A percentile compares a stretch with the other conserved stretches of the same genome.
Conservation (phyloP, 2,329 filamentous ascomycete genomes). For the Cladosporium oxysporum region DNA sequence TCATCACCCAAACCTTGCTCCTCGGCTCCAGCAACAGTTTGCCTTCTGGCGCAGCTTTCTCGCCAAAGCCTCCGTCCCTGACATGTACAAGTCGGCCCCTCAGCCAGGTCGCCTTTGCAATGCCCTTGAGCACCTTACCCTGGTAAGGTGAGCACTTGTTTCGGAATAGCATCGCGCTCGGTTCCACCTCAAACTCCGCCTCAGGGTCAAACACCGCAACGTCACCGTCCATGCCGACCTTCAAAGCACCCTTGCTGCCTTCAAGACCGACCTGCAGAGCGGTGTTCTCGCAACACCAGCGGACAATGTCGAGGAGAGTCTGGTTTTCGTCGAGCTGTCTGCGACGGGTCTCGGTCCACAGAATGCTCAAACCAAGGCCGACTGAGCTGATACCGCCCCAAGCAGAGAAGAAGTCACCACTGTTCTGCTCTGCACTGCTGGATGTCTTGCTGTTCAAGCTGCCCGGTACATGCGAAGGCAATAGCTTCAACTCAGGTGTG, state of each 20-base stretch:
- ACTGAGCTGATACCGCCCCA: constrained; percentile 98
- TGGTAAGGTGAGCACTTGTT: constrained; percentile 93
- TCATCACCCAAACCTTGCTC: constrained; percentile 29
- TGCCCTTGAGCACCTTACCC: constrained; percentile 72
- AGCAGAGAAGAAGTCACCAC: constrained; percentile 89
- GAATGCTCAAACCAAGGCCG: constrained; percentile 85
- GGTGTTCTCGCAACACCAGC: constrained; percentile 84
- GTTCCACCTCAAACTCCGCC: constrained; percentile 67
- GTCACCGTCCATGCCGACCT: constrained; percentile 83
- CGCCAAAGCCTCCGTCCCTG: constrained; percentile 62
- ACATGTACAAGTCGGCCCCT: constrained; percentile 73
- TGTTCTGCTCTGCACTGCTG: constrained; percentile 43
- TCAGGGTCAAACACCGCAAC: constrained; percentile 91
- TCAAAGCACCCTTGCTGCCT: constrained; percentile 76
- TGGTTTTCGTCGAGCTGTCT: constrained; percentile 56
- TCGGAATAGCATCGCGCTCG: constrained; percentile 85
- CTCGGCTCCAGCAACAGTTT: constrained; percentile 55
- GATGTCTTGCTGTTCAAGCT: constrained; percentile 30
- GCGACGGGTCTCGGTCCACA: constrained; percentile 74
- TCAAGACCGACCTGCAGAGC: constrained; percentile 84
- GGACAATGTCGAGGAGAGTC: constrained; percentile 74
- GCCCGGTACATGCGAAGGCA: constrained; percentile 69
- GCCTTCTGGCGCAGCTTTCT: constrained; percentile 54
- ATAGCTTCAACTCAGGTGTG: constrained; percentile 88
- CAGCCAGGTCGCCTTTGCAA: constrained; percentile 84